These are phyloP conservation scores for Penicillium sumatraense DNA, from an alignment of 2,329 filamentous ascomycete genomes.

Conservation along the genomic window DNA sequence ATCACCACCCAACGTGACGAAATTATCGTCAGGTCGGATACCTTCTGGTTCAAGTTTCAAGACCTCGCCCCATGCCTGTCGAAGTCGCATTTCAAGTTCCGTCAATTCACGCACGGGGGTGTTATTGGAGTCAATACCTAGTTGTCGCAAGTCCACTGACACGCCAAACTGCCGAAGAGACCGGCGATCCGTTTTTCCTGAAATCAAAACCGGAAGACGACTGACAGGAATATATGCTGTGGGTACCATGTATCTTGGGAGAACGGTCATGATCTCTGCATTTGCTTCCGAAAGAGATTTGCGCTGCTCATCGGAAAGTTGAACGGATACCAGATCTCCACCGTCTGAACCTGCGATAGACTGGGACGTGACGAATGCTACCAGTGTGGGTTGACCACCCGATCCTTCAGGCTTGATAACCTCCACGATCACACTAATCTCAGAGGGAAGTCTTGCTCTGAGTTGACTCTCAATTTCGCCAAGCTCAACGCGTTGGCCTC, in stretches of 20 bases:
- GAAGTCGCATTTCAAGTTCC: conserved; percentile 38
- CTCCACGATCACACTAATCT: conserved; percentile 52
- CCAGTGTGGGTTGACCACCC: conserved; percentile 34
- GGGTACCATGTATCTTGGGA: conserved; percentile 42
- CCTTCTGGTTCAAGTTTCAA: conserved; percentile 34
- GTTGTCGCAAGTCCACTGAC: conserved; percentile 36
- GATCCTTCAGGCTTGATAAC: conserved; percentile 47
- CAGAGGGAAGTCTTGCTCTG: conserved; percentile 31
- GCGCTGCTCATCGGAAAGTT: conserved; percentile 23
- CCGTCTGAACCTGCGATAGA: conserved; percentile 24
- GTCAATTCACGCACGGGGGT: conserved; percentile 30
- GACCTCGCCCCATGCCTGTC: conserved; percentile 38
- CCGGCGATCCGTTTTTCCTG: conserved; percentile 52
- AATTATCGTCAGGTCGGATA: conserved; percentile 45
- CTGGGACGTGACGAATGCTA: conserved; percentile 36
- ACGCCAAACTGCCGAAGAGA: conserved; percentile 40
- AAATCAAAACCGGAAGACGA: conserved; percentile 47
- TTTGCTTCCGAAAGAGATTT: conserved; percentile 26
- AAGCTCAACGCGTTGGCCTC: conserved; percentile 49
- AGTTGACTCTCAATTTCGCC: conserved; percentile 47
- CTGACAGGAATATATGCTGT: conserved; percentile 50
- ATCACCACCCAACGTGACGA: conserved; percentile 43
- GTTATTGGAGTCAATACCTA: conserved; percentile 27
- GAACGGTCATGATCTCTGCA: conserved; percentile 28
- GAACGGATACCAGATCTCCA: conserved; percentile 17